Conservation (phyloP, 2,329 filamentous ascomycete genomes). For the Aureobasidium sp. region DNA sequence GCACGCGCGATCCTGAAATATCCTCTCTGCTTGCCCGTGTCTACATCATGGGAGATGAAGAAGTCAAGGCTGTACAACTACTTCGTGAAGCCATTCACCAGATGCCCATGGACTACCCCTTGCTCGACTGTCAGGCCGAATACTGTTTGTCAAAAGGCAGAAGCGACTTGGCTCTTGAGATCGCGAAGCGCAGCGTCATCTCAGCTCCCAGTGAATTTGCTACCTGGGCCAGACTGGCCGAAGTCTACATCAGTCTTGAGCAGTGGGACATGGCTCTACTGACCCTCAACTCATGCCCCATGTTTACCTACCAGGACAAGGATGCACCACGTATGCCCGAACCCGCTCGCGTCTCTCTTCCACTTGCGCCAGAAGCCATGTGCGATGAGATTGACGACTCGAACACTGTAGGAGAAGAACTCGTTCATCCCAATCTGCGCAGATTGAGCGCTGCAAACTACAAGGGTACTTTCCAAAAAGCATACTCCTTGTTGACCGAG, state of each 20-base stretch:
- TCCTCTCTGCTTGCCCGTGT: slow-evolving; percentile 88
- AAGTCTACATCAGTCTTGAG: slow-evolving; percentile 89
- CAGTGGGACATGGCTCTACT: slow-evolving; percentile 94
- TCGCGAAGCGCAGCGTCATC: slow-evolving; percentile 88
- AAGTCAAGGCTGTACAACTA: slow-evolving; percentile 87
- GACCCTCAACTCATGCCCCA: slow-evolving; percentile 95
- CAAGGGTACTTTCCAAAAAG: slow-evolving; percentile 91
- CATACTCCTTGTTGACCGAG: slow-evolving; percentile 88
- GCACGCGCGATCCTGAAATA: slow-evolving; percentile 83
- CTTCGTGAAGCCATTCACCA: slow-evolving; percentile 84
- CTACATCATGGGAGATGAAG: slow-evolving; percentile 89
- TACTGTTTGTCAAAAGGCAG: slow-evolving; percentile 87
- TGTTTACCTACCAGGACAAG: slow-evolving; percentile 99
- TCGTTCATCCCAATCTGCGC: slow-evolving; percentile 78
- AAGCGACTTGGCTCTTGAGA: slow-evolving; percentile 79
- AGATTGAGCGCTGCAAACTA: slow-evolving; percentile 84
- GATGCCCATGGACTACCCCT: slow-evolving; percentile 93
- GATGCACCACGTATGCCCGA: slow-evolving; percentile 93
- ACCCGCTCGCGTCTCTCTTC: slow-evolving; percentile 78
- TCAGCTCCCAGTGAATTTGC: slow-evolving; percentile 95
- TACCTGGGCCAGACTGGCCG: slow-evolving; percentile 88
- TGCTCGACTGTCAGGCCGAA: slow-evolving; percentile 88
- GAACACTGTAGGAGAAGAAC: slow-evolving; percentile 68
- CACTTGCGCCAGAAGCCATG: slow-evolving; percentile 78
- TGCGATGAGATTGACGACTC: slow-evolving; percentile 96